phyloP scores from a whole-genome alignment of 177 flowering plant genomes.

The Vitis hybrid region DNA sequence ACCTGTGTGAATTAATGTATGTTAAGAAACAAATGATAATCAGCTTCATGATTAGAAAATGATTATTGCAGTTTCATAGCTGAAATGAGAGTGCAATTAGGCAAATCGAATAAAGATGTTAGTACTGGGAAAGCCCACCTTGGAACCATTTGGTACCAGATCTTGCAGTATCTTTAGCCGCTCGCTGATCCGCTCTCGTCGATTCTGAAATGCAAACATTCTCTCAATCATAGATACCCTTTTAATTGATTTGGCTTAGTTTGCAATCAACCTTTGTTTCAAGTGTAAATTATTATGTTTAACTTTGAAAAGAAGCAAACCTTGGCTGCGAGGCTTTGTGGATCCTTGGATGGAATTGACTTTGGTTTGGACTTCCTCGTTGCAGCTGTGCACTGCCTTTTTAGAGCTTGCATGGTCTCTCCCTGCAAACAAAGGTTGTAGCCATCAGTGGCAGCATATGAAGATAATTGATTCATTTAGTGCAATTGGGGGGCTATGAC shows the following conservation, averaged over 20 bases:
- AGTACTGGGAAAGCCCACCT: slow-evolving; percentile 35
- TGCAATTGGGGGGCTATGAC: background rate
- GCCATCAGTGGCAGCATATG: background rate
- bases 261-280: background rate
- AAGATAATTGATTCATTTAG: too few species aligned
- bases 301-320: slow-evolving; percentile 27
- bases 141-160: slow-evolving; percentile 89
- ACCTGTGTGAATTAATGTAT: slow-evolving; percentile 38
- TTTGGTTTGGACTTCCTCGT: slow-evolving; percentile 47
- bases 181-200: slow-evolving; percentile 90
- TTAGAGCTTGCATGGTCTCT: slow-evolving; percentile 44
- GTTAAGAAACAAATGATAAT: background rate
- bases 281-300: background rate
- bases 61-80: too few species aligned
- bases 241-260: slow-evolving; percentile 9
- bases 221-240: background rate
- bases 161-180: slow-evolving; percentile 85
- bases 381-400: slow-evolving; percentile 58
- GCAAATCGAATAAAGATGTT: background rate
- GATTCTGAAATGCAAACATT: slow-evolving; percentile 55
- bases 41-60: too few species aligned
- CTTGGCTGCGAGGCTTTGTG: slow-evolving; percentile 96
- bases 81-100: background rate
- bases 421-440: slow-evolving; percentile 35
- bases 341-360: slow-evolving; percentile 61